Conservation (phyloP, 371 early-diverging fungal genomes). For the Apophysomyces elegans region DNA sequence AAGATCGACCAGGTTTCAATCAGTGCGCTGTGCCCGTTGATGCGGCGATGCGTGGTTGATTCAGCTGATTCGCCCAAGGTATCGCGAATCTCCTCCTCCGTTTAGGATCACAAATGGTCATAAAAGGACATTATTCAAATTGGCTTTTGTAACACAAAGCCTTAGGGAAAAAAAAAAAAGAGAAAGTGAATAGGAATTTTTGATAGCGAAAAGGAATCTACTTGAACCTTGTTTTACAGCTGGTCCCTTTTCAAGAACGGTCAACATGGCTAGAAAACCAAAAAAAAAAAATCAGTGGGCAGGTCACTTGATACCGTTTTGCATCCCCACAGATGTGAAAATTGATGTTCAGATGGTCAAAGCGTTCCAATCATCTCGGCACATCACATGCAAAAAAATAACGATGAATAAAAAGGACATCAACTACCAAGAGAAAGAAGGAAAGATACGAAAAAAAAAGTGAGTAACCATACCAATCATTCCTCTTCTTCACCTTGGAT, state of each 20-base stretch:
- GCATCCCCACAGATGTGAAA: conserved; percentile 3
- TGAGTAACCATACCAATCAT: no score
- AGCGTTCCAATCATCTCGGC: neutral
- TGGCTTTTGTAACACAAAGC: neutral
- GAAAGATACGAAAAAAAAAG: no score
- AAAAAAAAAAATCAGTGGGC: neutral
- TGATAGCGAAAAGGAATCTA: conserved; percentile 4
- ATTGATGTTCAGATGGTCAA: conserved; percentile 21
- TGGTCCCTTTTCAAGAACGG: conserved; percentile 4
- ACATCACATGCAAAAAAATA: conserved; percentile 4
- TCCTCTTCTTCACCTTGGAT: no score
- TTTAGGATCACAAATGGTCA: neutral
- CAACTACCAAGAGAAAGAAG: no score
- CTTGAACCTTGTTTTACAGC: conserved; percentile 8
- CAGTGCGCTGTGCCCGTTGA: conserved; percentile 1
- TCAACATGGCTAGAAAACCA: neutral
- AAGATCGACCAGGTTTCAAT: conserved; percentile 5
- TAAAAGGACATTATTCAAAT: neutral
- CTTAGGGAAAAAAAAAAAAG: neutral
- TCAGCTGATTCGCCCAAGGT: neutral
- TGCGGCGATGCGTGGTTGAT: conserved; percentile 7
- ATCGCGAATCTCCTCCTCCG: neutral
- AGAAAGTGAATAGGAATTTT: neutral
- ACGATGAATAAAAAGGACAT: no score
- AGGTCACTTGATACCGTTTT: conserved; percentile 3